A percentile compares a stretch with the other conserved stretches of the same genome.
These are phyloP conservation scores for Boechera stricta DNA, from an alignment of 345 rosid species.

Conservation along the genomic window DNA sequence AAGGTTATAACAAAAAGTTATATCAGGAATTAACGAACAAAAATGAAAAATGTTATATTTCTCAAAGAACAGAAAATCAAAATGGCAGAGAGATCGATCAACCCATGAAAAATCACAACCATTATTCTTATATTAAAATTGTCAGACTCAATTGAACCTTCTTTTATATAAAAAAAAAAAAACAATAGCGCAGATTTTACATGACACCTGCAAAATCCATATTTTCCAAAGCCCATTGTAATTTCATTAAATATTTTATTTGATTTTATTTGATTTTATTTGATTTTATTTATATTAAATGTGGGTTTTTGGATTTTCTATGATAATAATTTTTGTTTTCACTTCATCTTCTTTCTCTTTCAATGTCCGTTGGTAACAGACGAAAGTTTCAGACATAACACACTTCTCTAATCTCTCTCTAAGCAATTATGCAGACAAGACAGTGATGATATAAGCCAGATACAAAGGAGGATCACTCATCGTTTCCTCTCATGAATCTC, in stretches of 20 bases:
- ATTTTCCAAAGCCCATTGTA: conserved; percentile 28
- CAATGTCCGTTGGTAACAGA: conserved; percentile 69
- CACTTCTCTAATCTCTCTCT: conserved; percentile 1
- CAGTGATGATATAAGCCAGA: conserved; percentile 53
- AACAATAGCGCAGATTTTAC: conserved; percentile 12
- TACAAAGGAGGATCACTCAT: conserved; percentile 46
- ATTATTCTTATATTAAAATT: conserved; percentile 1
- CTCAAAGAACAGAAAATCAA: not conserved
- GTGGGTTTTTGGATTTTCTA: conserved; percentile 16
- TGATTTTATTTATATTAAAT: conserved; percentile 23
- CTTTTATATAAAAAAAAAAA: not conserved
- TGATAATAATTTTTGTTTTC: conserved; percentile 27
- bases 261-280: conserved; percentile 31
- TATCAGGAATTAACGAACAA: not conserved
- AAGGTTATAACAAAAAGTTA: too few species aligned
- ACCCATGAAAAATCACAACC: not conserved
- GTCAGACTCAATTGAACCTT: conserved; percentile 20
- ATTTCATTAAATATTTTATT: conserved; percentile 29
- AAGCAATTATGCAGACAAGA: conserved; percentile 32
- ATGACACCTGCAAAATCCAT: conserved; percentile 35
- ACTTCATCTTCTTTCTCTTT: conserved; percentile 40
- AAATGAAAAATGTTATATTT: not conserved
- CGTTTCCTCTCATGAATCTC: conserved; percentile 75
- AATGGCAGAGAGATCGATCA: conserved; percentile 19
- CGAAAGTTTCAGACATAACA: conserved; percentile 43